Percentiles rank a stretch among this genome's conserved stretches.
phyloP scores from a whole-genome alignment of 176 grass and related monocot species.

The Hyparrhenia diplandra region DNA sequence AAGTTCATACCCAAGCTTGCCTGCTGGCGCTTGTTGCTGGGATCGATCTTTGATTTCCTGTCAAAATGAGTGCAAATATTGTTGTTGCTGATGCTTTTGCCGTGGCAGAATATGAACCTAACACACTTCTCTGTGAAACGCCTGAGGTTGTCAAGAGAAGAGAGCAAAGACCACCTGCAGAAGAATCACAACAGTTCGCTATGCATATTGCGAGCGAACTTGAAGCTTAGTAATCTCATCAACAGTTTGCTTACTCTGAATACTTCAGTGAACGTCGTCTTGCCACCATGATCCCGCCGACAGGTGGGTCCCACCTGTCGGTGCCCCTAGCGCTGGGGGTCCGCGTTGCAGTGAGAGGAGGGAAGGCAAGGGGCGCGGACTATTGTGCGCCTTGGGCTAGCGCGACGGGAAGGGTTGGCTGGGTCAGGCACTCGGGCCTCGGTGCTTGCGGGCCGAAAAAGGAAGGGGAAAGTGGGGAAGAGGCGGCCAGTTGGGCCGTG shows the following conservation, averaged over 20 bases:
- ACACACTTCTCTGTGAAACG: slow-evolving; percentile 38
- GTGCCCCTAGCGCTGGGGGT: no score
- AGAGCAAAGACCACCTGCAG: slow-evolving; percentile 41
- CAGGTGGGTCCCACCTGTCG: no score
- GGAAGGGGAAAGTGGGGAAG: no score
- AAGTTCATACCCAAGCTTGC: no score
- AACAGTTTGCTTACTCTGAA: slow-evolving; percentile 34
- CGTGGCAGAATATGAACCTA: slow-evolving; percentile 45
- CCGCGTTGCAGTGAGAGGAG: no score
- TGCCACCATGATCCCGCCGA: no score
- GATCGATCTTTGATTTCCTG: slow-evolving; percentile 37
- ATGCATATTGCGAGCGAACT: background rate
- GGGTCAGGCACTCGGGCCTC: no score
- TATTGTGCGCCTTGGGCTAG: no score
- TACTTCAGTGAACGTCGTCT: slow-evolving; percentile 48
- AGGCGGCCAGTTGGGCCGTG: no score
- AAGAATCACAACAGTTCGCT: background rate
- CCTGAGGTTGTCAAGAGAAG: slow-evolving; percentile 47
- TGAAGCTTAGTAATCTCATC: background rate
- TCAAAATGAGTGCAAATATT: slow-evolving; percentile 56
- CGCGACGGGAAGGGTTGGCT: no score
- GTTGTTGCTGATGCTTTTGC: slow-evolving; percentile 41
- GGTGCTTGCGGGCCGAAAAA: no score
- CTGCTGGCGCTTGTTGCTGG: background rate
- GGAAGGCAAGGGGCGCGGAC: no score